A percentile compares a stretch with the other conserved stretches of the same genome.
Evolutionary conservation across 208 protist genomes (phyloP).

Genomic region (Angomonas ambiguus): DNA sequence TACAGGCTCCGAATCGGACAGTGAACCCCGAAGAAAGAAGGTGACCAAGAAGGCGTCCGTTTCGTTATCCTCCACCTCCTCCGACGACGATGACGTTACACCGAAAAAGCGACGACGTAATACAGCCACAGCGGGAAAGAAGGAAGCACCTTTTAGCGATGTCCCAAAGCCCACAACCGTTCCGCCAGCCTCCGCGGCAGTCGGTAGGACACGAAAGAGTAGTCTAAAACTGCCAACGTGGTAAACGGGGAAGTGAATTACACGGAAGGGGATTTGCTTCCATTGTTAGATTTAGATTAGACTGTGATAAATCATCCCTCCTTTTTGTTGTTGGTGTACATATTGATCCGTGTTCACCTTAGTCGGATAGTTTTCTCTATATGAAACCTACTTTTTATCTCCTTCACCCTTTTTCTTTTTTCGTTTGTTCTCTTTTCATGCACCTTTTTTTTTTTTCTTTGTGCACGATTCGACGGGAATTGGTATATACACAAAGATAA

Average conservation of each 20-base stretch:
- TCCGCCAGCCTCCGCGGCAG: neutral
- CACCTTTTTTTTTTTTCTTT: constrained; percentile 3
- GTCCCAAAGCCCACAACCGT: neutral
- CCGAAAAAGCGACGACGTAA: neutral
- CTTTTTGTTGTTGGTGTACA: too few relatives aligned
- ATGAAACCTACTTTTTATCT: neutral
- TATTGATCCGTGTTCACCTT: too few relatives aligned
- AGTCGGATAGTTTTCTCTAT: neutral
- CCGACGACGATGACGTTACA: neutral
- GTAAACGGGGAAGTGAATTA: neutral
- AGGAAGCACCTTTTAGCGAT: neutral
- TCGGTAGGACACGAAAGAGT: neutral
- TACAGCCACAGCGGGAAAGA: neutral
- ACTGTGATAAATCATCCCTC: neutral
- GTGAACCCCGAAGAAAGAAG: too few relatives aligned
- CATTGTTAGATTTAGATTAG: neutral
- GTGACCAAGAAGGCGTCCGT: neutral
- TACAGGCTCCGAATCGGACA: too few relatives aligned
- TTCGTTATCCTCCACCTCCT: neutral
- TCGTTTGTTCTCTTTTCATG: neutral
- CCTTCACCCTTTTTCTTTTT: neutral
- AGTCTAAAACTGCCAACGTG: constrained; percentile 8
- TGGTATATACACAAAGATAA: neutral
- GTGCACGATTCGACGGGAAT: too few relatives aligned
- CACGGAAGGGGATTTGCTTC: neutral